Evolutionary conservation across 352 stramenopile species (phyloP).

Genomic region (Globisporangium viniferum): DNA sequence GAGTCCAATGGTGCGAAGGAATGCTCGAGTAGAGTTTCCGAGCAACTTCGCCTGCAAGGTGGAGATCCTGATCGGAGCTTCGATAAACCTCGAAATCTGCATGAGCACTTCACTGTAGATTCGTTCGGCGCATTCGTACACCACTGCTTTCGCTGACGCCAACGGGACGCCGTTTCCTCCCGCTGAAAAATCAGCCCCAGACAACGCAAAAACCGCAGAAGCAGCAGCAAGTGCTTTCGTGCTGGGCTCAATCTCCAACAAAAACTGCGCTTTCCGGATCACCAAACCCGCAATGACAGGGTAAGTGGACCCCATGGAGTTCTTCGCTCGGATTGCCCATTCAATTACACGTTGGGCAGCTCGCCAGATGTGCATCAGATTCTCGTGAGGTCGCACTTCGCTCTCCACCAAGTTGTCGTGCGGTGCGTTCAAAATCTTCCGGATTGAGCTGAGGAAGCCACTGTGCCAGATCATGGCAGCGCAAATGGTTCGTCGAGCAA

Average conservation of each 20-base stretch:
- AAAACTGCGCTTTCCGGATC: constrained; percentile 82
- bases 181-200: constrained; percentile 26
- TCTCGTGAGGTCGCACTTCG: constrained; percentile 81
- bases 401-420: constrained; percentile 49
- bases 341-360: constrained; percentile 85
- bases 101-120: constrained; percentile 86
- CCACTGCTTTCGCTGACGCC: constrained; percentile 42
- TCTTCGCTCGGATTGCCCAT: constrained; percentile 87
- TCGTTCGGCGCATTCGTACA: constrained; percentile 75
- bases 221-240: constrained; percentile 64
- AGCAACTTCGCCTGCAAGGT: constrained; percentile 73
- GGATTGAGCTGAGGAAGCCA: constrained; percentile 61
- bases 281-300: constrained; percentile 72
- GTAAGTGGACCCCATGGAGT: constrained; percentile 86
- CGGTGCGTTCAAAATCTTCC: constrained; percentile 40
- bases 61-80: constrained; percentile 72
- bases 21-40: constrained; percentile 69
- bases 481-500: constrained; percentile 78
- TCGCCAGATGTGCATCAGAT: constrained; percentile 89
- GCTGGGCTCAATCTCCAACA: constrained; percentile 79
- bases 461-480: constrained; percentile 89
- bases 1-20: constrained; percentile 74
- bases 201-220: constrained; percentile 58
- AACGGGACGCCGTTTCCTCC: constrained; percentile 25
- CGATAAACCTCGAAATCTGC: constrained; percentile 77